phyloP scores from a whole-genome alignment of 2,329 filamentous ascomycete genomes.

The Colletotrichum spaethianum region DNA sequence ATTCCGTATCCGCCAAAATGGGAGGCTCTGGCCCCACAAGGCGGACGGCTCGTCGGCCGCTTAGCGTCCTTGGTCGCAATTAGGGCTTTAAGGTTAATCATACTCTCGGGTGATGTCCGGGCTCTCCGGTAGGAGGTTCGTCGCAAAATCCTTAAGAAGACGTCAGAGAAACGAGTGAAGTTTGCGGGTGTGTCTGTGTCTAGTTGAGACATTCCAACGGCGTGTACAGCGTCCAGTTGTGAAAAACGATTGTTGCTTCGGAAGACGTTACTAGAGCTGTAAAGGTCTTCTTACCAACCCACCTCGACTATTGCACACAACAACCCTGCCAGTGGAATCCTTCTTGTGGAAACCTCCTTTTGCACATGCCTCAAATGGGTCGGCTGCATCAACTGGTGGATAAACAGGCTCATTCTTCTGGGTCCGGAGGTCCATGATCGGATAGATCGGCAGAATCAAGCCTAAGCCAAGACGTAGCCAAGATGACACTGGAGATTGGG shows the following conservation, averaged over 20 bases:
- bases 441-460: slow-evolving; percentile 36
- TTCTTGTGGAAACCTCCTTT: slow-evolving; percentile 7
- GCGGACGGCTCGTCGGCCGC: slow-evolving; percentile 8
- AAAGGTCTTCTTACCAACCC: not conserved
- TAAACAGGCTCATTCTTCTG: slow-evolving; percentile 3
- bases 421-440: slow-evolving; percentile 27
- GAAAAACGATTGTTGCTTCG: too few species aligned
- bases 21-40: slow-evolving; percentile 28
- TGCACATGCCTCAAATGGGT: slow-evolving; percentile 3
- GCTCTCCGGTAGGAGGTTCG: not conserved
- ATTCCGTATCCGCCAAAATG: slow-evolving; percentile 23
- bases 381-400: slow-evolving; percentile 16
- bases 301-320: not conserved
- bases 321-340: not conserved
- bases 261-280: not conserved
- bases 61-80: not conserved
- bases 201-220: too few species aligned
- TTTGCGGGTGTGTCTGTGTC: not conserved
- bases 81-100: slow-evolving; percentile 33
- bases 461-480: slow-evolving; percentile 38
- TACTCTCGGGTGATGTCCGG: slow-evolving; percentile 1
- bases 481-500: slow-evolving; percentile 20
- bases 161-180: not conserved
- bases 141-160: not conserved
- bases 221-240: too few species aligned